Evolutionary conservation across 2,329 filamentous ascomycete species (phyloP), one percentile per base, ranked within the genome.

Genomic region (Pestalotiopsis sp.): DNA sequence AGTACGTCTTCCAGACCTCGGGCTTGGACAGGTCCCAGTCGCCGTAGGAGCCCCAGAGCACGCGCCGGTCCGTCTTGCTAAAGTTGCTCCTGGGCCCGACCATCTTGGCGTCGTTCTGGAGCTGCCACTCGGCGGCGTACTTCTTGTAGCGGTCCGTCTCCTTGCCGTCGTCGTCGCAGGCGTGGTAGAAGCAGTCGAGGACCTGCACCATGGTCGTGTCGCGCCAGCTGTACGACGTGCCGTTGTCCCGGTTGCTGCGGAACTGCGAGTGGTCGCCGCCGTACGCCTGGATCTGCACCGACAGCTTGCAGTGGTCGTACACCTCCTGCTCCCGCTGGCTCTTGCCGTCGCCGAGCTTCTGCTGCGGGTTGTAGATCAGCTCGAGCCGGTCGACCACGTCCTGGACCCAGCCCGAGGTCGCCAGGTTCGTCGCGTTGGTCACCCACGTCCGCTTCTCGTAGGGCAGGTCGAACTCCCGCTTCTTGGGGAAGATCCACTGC

Each of bases 401-500:
- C 9, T 58, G 11, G 13, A 80, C 77, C 83, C 82, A 85, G 3
- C 76, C 75, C 62, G 82, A 79, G 45, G 75, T 76, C 0, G 66
- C 72, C 9, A 86, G 79, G 1, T 79, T 82, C 23, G 73, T 81
- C 13, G 82, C 84, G 11, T 77, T 79, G 23, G 83, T 86, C 23
- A 77, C 64, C 67, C 84, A 83, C 2, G 83, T 83, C 7, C 83
- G 80, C 77, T 86, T 86, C 62, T 82, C 78, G 67, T 86, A 86
- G 0, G 84, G 84, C 25, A 82, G 79, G 36, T 84, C 79, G 68
- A 85, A 86, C 72, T 86, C 83, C 49, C 83, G 79, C 3, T 77
- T 76, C 67, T 82, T 81, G 0, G 74, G 77, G 75, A 86, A 85
- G 68, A 86, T 79, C 84, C 84, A 86, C 49, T 80, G 76, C 3